Conservation (phyloP, 306 rosid species). For the Sesbania bispinosa region DNA sequence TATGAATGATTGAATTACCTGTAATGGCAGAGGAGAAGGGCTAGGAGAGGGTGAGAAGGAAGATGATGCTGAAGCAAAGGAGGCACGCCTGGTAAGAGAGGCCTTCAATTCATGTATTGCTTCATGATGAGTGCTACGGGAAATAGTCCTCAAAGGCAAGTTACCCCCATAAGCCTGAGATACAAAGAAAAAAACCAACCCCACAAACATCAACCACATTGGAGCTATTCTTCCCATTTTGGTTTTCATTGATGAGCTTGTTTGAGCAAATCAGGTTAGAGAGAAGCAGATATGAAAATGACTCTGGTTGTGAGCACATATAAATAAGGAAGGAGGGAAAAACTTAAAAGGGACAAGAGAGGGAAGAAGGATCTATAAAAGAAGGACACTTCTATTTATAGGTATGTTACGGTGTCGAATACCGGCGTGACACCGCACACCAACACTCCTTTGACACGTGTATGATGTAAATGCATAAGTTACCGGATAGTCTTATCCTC, state of each 20-base stretch:
- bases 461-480: too few species aligned
- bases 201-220: slow-evolving; percentile 22
- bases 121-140: slow-evolving; percentile 5
- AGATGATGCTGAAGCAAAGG: slow-evolving; percentile 35
- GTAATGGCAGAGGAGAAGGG: slow-evolving; percentile 1
- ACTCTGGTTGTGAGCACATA: slow-evolving; percentile 2
- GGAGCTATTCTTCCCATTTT: slow-evolving; percentile 25
- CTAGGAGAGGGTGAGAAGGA: slow-evolving; percentile 42
- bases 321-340: not conserved
- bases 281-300: slow-evolving; percentile 18
- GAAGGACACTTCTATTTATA: too few species aligned
- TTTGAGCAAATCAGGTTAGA: not conserved
- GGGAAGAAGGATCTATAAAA: too few species aligned
- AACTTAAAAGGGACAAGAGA: not conserved
- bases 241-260: slow-evolving; percentile 12
- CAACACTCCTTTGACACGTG: too few species aligned
- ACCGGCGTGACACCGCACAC: too few species aligned
- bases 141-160: slow-evolving; percentile 7
- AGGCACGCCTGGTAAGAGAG: slow-evolving; percentile 29
- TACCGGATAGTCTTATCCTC: too few species aligned
- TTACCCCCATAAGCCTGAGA: slow-evolving; percentile 23
- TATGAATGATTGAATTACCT: slow-evolving; percentile 29
- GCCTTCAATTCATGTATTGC: slow-evolving; percentile 38
- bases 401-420: too few species aligned
- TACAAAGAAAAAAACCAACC: slow-evolving; percentile 12